A percentile compares a stretch with the other conserved stretches of the same genome.
phyloP scores from a whole-genome alignment of 495 filamentous ascomycete genomes.

The Penicillium atrosanguineum region DNA sequence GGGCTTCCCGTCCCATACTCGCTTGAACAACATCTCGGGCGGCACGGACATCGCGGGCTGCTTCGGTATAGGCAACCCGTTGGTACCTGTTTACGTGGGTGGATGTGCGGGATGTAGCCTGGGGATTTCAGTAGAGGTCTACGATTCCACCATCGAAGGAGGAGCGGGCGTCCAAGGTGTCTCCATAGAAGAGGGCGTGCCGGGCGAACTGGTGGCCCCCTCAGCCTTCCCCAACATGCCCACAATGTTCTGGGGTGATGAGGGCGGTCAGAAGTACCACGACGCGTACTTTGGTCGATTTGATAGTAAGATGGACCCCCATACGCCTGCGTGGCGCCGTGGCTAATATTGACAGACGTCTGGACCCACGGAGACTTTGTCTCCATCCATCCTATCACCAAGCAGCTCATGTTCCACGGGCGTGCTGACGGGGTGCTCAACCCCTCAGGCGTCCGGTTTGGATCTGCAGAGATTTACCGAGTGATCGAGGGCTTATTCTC shows the following conservation, averaged over 20 bases:
- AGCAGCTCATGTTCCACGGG: slow-evolving; percentile 65
- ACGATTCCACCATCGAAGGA: slow-evolving; percentile 55
- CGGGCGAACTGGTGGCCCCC: slow-evolving; percentile 72
- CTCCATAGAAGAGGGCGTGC: slow-evolving; percentile 55
- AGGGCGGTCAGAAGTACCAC: slow-evolving; percentile 73
- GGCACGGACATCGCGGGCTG: slow-evolving; percentile 61
- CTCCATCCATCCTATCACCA: slow-evolving; percentile 63
- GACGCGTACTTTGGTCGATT: slow-evolving; percentile 71
- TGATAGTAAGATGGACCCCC: slow-evolving; percentile 31
- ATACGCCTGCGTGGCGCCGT: not conserved
- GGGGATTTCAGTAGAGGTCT: slow-evolving; percentile 65
- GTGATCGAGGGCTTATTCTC: slow-evolving; percentile 68
- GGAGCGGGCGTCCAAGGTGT: slow-evolving; percentile 51
- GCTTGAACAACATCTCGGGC: slow-evolving; percentile 65
- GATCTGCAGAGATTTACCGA: slow-evolving; percentile 73
- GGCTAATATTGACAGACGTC: slow-evolving; percentile 42
- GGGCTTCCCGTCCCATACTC: slow-evolving; percentile 64
- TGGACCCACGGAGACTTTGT: slow-evolving; percentile 85
- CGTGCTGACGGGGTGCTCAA: slow-evolving; percentile 78
- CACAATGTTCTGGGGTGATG: slow-evolving; percentile 46
- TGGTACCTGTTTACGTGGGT: slow-evolving; percentile 69
- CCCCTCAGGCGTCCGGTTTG: slow-evolving; percentile 74
- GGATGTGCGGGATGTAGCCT: slow-evolving; percentile 64
- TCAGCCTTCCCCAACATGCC: slow-evolving; percentile 60
- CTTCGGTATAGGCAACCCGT: slow-evolving; percentile 67